Conservation (phyloP, 352 stramenopile genomes). For the Pythium apleroticum region DNA sequence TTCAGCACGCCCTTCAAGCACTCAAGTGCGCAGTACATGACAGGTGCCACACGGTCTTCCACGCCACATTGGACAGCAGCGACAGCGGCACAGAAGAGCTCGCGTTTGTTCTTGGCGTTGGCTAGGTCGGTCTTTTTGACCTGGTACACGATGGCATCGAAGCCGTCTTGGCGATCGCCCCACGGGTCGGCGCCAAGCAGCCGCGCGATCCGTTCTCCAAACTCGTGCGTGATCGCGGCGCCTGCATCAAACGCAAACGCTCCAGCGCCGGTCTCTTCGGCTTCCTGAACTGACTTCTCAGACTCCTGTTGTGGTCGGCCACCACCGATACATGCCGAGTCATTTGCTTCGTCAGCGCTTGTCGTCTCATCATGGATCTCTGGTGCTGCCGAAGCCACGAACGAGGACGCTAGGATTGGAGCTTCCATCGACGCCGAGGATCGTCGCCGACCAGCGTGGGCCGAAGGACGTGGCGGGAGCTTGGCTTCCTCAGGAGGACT, state of each 20-base stretch:
- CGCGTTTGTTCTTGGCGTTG: conserved; percentile 37
- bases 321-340: neutral
- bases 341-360: neutral
- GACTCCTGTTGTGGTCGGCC: neutral
- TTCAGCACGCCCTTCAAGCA: conserved; percentile 66
- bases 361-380: conserved; percentile 28
- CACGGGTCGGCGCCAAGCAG: conserved; percentile 71
- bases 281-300: neutral
- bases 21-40: conserved; percentile 85
- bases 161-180: conserved; percentile 78
- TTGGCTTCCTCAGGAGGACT: neutral
- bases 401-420: conserved; percentile 61
- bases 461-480: conserved; percentile 23
- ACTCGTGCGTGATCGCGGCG: conserved; percentile 63
- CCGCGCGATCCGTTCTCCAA: conserved; percentile 69
- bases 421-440: conserved; percentile 36
- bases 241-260: conserved; percentile 53
- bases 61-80: conserved; percentile 71
- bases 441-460: conserved; percentile 18
- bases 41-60: conserved; percentile 70
- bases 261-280: conserved; percentile 3
- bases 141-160: conserved; percentile 64
- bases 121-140: conserved; percentile 66
- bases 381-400: conserved; percentile 20
- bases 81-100: conserved; percentile 64